Evolutionary conservation across 768 basidiomycete genomes (phyloP).

Genomic region (Arthromyces matolae): DNA sequence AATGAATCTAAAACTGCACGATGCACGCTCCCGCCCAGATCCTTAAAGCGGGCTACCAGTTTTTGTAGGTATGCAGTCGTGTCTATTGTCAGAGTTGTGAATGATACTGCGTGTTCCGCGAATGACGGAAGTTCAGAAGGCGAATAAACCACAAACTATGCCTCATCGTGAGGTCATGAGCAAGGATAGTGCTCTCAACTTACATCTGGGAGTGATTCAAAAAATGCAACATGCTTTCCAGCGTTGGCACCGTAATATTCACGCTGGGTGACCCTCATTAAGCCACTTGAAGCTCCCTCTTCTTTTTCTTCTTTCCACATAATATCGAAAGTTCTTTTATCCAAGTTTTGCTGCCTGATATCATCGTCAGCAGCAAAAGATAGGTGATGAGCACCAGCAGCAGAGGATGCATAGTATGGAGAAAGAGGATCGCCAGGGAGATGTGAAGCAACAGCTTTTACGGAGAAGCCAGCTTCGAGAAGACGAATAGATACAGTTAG

Average conservation of each 20-base stretch:
- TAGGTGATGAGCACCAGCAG: slow-evolving; percentile 15
- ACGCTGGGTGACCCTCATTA: slow-evolving; percentile 10
- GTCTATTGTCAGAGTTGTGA: slow-evolving; percentile 15
- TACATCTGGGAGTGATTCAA: slow-evolving; percentile 13
- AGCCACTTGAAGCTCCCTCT: slow-evolving; percentile 7
- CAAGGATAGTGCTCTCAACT: slow-evolving; percentile 1
- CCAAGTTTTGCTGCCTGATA: slow-evolving; percentile 8
- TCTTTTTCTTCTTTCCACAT: slow-evolving; percentile 16
- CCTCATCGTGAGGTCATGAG: background rate
- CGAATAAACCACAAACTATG: slow-evolving; percentile 8
- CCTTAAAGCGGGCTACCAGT: slow-evolving; percentile 4
- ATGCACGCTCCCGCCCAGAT: slow-evolving; percentile 8
- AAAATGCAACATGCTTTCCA: slow-evolving; percentile 14
- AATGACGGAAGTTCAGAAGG: slow-evolving; percentile 1
- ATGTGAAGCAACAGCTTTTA: slow-evolving; percentile 10
- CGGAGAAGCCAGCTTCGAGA: slow-evolving; percentile 10
- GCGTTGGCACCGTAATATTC: slow-evolving; percentile 14
- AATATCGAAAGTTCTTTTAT: slow-evolving; percentile 12
- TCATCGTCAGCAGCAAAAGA: slow-evolving; percentile 16
- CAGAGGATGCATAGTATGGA: slow-evolving; percentile 11
- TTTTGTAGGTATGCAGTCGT: slow-evolving; percentile 10
- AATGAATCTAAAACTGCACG: slow-evolving; percentile 9
- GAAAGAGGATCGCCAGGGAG: slow-evolving; percentile 13
- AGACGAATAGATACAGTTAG: slow-evolving; percentile 14
- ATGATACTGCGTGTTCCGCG: slow-evolving; percentile 13